Conservation (phyloP, 192 early-diverging fungal genomes). For the Linnemannia elongata region DNA sequence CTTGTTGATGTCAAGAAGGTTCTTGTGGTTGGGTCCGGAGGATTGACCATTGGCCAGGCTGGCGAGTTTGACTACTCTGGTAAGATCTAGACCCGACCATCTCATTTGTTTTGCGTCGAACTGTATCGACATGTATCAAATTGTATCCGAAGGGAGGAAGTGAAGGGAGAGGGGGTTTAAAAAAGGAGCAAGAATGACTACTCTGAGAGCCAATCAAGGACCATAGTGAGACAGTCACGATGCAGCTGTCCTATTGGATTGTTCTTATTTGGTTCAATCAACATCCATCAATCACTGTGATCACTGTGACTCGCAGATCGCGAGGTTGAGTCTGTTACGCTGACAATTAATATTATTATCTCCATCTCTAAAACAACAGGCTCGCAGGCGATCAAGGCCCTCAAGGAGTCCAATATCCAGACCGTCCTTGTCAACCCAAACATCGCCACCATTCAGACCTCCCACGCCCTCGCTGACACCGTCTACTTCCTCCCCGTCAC, state of each 20-base stretch:
- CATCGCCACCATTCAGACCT: constrained; percentile 99
- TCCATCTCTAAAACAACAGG: constrained; percentile 58
- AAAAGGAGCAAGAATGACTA: too few species aligned
- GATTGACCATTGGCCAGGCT: constrained; percentile 96
- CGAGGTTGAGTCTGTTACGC: too few species aligned
- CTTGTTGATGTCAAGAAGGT: constrained; percentile 83
- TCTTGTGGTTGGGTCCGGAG: constrained; percentile 95
- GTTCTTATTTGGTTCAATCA: background rate
- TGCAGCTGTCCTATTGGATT: background rate
- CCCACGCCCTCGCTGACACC: constrained; percentile 89
- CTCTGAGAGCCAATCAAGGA: background rate
- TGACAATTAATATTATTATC: too few species aligned
- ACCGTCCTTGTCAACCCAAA: constrained; percentile 99
- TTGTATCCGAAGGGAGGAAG: too few species aligned
- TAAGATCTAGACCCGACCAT: constrained; percentile 33
- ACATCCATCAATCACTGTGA: background rate
- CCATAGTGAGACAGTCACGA: background rate
- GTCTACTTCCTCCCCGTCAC: constrained; percentile 98
- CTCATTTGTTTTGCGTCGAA: background rate
- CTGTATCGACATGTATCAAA: too few species aligned
- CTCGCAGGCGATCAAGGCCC: constrained; percentile 97
- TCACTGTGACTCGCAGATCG: constrained; percentile 9
- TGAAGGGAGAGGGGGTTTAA: too few species aligned
- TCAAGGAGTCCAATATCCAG: constrained; percentile 90
- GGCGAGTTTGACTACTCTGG: constrained; percentile 99